Base-by-base conservation (phyloP, 1,284 basidiomycete species). In the Paramarasmius palmivorus region DNA sequence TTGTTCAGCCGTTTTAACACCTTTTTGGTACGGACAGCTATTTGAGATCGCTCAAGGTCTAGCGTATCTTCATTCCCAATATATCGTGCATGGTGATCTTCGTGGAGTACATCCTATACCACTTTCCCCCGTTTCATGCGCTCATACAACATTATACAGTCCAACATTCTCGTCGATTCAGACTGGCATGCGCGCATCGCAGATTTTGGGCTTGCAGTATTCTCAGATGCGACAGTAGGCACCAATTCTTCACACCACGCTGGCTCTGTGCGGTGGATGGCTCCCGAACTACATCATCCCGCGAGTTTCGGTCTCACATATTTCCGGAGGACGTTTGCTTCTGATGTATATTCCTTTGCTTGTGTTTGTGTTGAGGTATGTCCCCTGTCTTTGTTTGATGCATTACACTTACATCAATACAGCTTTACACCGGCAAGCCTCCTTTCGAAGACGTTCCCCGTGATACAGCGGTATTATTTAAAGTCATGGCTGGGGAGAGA, bases 181-280 rank as follows among this genome's bases (percentile, higher is more conserved):
- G 35, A 61, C 1, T 56, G 54, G 44, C 52, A 58, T 23, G 40
- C 52, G 20, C 56, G 60, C n/a, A 44, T 64, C 2, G 59, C 63
- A 10, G 63, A 64, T 42, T 64, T 64, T 38, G 63, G 63, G 1
- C 52, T 64, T n/a, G 44, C 61, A 3, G 48, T 49, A 4, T 56
- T 62, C 35, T 38, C 49, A 2, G 59, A 59, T 26, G 53, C 52
- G 9, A 58, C 50, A 7, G 37, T 26, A 22, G 26, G 15, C 23
- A 37, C 48, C 15, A 17, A 46, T 14, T 55, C 57, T 4, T 46
- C 57, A 22, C 41, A 47, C 9, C 45, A 49, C 14, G 50, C 29
- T n/a, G 63, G 63, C 3, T 52, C 61, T 14, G 38, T 55, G 2
- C 45, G 63, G 39, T 65, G 57, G 60, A 64, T 65, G 63, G 64